Conservation (phyloP, 2,329 filamentous ascomycete species). For the Mollisiaceae sp. region DNA sequence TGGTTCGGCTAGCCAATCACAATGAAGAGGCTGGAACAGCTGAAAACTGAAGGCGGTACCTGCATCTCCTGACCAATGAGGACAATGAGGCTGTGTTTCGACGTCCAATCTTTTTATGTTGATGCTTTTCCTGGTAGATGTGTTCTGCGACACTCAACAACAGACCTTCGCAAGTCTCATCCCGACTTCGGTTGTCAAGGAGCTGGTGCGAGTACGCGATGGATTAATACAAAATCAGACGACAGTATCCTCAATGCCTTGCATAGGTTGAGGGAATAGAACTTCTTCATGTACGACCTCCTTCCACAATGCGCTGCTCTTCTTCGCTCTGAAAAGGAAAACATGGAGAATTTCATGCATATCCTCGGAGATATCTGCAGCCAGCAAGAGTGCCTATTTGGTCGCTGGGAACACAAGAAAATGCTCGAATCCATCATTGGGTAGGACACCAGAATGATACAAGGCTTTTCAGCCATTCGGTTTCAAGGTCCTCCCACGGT, state of each 20-base stretch:
- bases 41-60: slow-evolving; percentile 14
- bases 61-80: slow-evolving; percentile 10
- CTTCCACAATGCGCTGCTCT: not conserved
- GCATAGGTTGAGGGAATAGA: not conserved
- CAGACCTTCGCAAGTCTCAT: not conserved
- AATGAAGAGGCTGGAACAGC: not conserved
- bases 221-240: not conserved
- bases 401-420: not conserved
- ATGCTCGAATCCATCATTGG: not conserved
- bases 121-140: not conserved
- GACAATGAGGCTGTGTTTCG: slow-evolving; percentile 10
- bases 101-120: not conserved
- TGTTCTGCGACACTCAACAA: slow-evolving; percentile 11
- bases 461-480: slow-evolving; percentile 11
- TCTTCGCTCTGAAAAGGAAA: too few species aligned
- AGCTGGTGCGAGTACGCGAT: not conserved
- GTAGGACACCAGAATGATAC: not conserved
- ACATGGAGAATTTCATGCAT: not conserved
- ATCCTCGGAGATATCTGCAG: not conserved
- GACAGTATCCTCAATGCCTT: not conserved
- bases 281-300: not conserved
- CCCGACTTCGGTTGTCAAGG: not conserved
- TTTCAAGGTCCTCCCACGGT: slow-evolving; percentile 5
- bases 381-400: not conserved
- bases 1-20: slow-evolving; percentile 1